These are phyloP conservation scores for Orbilia quercus DNA, from an alignment of 2,329 filamentous ascomycete species.

Conservation along the genomic window DNA sequence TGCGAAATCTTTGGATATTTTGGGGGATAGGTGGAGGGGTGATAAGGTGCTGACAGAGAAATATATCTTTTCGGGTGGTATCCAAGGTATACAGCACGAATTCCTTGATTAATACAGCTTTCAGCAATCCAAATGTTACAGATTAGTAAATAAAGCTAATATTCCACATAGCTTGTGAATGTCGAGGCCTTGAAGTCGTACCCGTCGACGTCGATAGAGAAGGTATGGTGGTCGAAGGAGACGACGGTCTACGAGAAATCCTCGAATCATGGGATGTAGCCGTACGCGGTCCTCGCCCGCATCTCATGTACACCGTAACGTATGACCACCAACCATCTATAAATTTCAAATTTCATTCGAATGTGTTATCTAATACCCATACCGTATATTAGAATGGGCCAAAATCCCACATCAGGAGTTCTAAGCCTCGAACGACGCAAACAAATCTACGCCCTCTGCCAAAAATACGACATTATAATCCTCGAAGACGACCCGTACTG, in stretches of 20 bases:
- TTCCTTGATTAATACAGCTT: too few relatives aligned
- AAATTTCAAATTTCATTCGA: too few relatives aligned
- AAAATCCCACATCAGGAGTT: conserved; percentile 85
- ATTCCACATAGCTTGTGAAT: conserved; percentile 69
- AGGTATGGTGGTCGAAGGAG: conserved; percentile 80
- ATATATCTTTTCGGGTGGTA: conserved; percentile 82
- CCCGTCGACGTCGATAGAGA: conserved; percentile 80
- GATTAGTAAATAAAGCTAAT: too few relatives aligned
- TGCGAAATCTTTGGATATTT: conserved; percentile 77
- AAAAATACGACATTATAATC: conserved; percentile 87
- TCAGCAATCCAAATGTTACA: too few relatives aligned
- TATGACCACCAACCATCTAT: conserved; percentile 2
- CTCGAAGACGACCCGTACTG: conserved; percentile 96
- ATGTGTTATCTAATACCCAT: neutral
- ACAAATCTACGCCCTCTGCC: conserved; percentile 82
- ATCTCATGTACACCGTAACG: conserved; percentile 89
- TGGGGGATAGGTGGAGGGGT: conserved; percentile 80
- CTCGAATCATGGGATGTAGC: conserved; percentile 82
- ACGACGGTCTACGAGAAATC: conserved; percentile 79
- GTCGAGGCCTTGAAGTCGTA: conserved; percentile 77
- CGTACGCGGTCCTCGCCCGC: conserved; percentile 76
- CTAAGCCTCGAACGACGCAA: conserved; percentile 78
- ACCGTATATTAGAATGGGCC: conserved; percentile 70
- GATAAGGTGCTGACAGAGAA: conserved; percentile 79
- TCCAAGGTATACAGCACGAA: conserved; percentile 69